Percentiles rank a stretch among this genome's conserved stretches.
Conservation (phyloP, 2,329 filamentous ascomycete genomes). For the Cladosporium sp. region DNA sequence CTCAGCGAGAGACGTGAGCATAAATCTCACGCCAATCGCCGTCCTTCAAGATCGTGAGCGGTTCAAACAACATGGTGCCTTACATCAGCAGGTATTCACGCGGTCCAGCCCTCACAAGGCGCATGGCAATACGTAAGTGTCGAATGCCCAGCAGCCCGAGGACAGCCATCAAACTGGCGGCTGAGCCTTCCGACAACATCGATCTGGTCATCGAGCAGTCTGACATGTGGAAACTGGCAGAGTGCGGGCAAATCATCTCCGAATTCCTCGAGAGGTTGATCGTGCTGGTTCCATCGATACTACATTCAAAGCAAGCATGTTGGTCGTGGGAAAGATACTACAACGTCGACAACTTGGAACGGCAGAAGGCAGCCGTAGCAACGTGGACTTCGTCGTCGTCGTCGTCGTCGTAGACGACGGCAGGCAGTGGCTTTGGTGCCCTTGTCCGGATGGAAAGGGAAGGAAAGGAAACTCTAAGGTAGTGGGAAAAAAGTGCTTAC, state of each 20-base stretch:
- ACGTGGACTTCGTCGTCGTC: neutral
- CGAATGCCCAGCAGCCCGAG: neutral
- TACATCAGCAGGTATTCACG: too few species aligned
- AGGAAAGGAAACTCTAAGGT: neutral
- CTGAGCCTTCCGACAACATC: neutral
- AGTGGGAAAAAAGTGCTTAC: too few species aligned
- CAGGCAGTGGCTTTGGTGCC: neutral
- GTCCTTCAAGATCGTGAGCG: too few species aligned
- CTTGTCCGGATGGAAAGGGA: neutral
- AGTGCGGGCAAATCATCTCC: neutral
- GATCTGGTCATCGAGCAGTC: neutral
- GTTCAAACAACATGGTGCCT: too few species aligned
- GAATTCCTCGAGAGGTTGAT: neutral
- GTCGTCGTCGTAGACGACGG: neutral
- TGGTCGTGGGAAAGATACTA: neutral
- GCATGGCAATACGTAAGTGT: neutral
- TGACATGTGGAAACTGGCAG: neutral
- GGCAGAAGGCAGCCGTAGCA: too few species aligned
- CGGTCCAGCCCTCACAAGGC: too few species aligned
- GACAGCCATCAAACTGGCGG: too few species aligned
- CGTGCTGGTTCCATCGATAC: neutral
- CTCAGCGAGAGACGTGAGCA: neutral
- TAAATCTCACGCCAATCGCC: neutral
- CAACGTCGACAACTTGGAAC: too few species aligned
- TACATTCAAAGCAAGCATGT: neutral